Base-by-base conservation (phyloP, 495 filamentous ascomycete species). In the Penicillium diatomitis region DNA sequence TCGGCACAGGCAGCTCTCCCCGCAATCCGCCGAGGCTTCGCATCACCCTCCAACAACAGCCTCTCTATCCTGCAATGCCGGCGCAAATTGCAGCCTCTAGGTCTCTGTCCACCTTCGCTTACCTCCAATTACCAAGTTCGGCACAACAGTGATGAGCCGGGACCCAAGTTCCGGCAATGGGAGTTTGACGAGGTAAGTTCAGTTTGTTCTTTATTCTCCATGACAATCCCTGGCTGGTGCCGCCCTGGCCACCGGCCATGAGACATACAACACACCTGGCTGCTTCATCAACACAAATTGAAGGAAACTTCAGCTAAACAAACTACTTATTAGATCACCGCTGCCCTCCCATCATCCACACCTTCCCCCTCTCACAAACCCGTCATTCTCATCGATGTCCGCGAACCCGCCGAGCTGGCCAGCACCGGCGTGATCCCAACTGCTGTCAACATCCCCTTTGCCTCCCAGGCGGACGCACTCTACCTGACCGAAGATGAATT, bases 391-490 rank as follows among this genome's bases (percentile, higher is more conserved):
- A 61, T 76, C 54, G 90, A 98, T 72, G 80, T 87, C 55, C 91
- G 92, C 65, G 91, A 96, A 69, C 88, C 90, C 39, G 55, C 68
- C 54, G 92, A 98, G 67, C 79, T 89, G 33, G 44, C 51, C 32
- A 52, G 66, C 4, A 81, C 81, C 0, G 90, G 90, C 34, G 75
- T 75, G 27, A 95, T 98, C 65, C 91, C 92, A 1, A 73, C 75
- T 27, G 85, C 88, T 0, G 62, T 87, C 44, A 87, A 84, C 71
- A 79, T 98, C 48, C 91, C 92, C 32, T 70, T 98, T 38, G 76
- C 73, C 0, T 84, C 82, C 0, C 73, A 82, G 41, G 85, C 90
- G 0, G 89, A 96, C 57, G 83, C 83, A 9, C 78, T 90, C 46
- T 83, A 85, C 61, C 77, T 96, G 4, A 65, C 69, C 0, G 69